These are phyloP conservation scores for Alternaria sp. DNA, from an alignment of 2,329 filamentous ascomycete genomes.

Conservation along the genomic window DNA sequence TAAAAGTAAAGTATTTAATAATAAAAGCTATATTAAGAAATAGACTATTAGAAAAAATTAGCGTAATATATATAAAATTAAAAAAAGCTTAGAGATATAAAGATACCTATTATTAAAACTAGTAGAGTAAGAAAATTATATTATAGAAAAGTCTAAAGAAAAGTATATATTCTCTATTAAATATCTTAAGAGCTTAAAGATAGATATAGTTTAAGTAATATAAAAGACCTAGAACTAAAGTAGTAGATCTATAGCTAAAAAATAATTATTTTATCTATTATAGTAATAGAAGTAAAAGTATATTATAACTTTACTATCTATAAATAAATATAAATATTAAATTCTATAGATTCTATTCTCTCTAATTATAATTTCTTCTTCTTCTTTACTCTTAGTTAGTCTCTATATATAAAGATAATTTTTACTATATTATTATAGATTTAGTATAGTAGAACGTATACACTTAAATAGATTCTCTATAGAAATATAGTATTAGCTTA, in stretches of 20 bases:
- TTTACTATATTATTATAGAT: background rate
- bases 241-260: constrained; percentile 5
- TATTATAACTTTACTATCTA: constrained; percentile 6
- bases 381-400: background rate
- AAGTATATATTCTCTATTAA: background rate
- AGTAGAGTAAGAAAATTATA: constrained; percentile 17
- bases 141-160: constrained; percentile 4
- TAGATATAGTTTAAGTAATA: constrained; percentile 10
- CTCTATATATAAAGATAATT: background rate
- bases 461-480: background rate
- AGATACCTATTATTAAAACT: constrained; percentile 17
- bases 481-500: background rate
- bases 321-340: constrained; percentile 3
- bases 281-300: constrained; percentile 5
- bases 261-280: background rate
- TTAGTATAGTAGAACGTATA: background rate
- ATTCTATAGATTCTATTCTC: constrained; percentile 2
- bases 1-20: constrained; percentile 14
- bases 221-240: constrained; percentile 10
- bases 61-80: constrained; percentile 10
- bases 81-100: constrained; percentile 15
- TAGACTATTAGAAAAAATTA: background rate
- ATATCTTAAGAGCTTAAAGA: constrained; percentile 4
- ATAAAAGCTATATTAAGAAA: constrained; percentile 4
- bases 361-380: background rate